phyloP scores from a whole-genome alignment of 768 basidiomycete genomes.

The Lactarius indigo region DNA sequence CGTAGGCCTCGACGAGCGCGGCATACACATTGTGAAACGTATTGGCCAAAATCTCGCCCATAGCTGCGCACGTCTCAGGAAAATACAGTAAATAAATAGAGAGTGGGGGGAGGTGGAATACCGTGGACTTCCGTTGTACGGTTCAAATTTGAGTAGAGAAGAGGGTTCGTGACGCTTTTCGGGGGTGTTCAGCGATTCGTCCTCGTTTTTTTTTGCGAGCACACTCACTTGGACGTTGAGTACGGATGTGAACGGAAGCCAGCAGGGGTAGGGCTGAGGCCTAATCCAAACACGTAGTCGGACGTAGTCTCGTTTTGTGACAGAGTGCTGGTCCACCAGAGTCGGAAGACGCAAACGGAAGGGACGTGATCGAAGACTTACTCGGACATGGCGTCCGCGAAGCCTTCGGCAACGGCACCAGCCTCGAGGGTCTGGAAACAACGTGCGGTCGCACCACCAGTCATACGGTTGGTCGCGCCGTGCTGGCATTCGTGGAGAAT shows the following conservation, averaged over 20 bases:
- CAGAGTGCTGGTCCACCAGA: slow-evolving; percentile 30
- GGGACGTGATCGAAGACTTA: slow-evolving; percentile 5
- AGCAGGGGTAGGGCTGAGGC: slow-evolving; percentile 46
- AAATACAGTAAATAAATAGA: not conserved
- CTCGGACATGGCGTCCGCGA: slow-evolving; percentile 35
- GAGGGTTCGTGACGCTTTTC: slow-evolving; percentile 38
- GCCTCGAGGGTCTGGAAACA: slow-evolving; percentile 60
- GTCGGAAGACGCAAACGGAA: slow-evolving; percentile 2
- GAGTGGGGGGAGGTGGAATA: slow-evolving; percentile 27
- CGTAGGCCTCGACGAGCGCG: slow-evolving; percentile 28
- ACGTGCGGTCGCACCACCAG: slow-evolving; percentile 51
- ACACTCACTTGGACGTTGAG: slow-evolving; percentile 47
- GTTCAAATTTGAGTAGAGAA: slow-evolving; percentile 40
- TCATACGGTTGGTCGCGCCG: slow-evolving; percentile 27
- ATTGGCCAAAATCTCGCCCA: slow-evolving; percentile 58
- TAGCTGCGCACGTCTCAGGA: slow-evolving; percentile 30
- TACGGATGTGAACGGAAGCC: slow-evolving; percentile 61
- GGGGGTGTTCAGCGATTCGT: not conserved
- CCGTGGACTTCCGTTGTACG: slow-evolving; percentile 45
- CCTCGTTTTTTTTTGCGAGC: slow-evolving; percentile 9
- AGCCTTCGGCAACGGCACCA: slow-evolving; percentile 43
- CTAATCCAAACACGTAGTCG: slow-evolving; percentile 44
- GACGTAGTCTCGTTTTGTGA: slow-evolving; percentile 37
- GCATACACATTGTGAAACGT: slow-evolving; percentile 30
- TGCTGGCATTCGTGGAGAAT: slow-evolving; percentile 46